Percentiles rank a stretch among this genome's conserved stretches.
Evolutionary conservation across 2,329 filamentous ascomycete species (phyloP).

Genomic region (Cladosporium colombiae): DNA sequence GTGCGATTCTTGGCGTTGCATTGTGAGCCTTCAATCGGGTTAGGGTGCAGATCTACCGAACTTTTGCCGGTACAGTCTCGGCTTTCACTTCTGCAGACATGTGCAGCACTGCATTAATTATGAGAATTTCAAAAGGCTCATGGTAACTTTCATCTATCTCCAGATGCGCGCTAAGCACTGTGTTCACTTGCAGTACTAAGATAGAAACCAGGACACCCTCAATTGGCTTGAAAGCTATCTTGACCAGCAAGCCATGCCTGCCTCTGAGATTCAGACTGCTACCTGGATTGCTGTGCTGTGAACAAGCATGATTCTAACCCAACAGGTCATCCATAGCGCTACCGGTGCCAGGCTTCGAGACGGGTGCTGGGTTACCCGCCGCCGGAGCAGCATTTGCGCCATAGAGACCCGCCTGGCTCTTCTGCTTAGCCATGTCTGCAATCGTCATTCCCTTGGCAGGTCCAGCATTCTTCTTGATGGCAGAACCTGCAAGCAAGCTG

Average conservation of each 20-base stretch:
- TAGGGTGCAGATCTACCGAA: too few species aligned
- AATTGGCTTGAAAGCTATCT: background rate
- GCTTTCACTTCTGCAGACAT: background rate
- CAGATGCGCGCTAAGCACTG: background rate
- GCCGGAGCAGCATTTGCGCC: constrained; percentile 60
- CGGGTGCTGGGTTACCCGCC: constrained; percentile 22
- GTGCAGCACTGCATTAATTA: background rate
- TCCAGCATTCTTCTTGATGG: constrained; percentile 53
- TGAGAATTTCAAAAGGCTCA: background rate
- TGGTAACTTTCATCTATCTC: background rate
- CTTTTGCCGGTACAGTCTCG: too few species aligned
- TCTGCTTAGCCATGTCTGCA: constrained; percentile 96
- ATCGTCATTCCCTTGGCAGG: constrained; percentile 72
- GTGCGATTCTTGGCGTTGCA: background rate
- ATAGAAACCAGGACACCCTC: background rate
- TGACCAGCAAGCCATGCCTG: background rate
- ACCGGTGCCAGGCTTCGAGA: constrained; percentile 32
- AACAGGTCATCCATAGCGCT: constrained; percentile 46
- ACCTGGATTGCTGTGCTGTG: background rate
- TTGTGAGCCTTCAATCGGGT: background rate
- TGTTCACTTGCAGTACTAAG: background rate
- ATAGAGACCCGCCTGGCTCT: constrained; percentile 93
- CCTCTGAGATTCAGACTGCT: background rate
- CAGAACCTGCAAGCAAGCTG: constrained; percentile 71
- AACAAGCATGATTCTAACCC: constrained; percentile 37